These are phyloP conservation scores for Salix suchowensis DNA, from an alignment of 345 rosid species.

Conservation along the genomic window DNA sequence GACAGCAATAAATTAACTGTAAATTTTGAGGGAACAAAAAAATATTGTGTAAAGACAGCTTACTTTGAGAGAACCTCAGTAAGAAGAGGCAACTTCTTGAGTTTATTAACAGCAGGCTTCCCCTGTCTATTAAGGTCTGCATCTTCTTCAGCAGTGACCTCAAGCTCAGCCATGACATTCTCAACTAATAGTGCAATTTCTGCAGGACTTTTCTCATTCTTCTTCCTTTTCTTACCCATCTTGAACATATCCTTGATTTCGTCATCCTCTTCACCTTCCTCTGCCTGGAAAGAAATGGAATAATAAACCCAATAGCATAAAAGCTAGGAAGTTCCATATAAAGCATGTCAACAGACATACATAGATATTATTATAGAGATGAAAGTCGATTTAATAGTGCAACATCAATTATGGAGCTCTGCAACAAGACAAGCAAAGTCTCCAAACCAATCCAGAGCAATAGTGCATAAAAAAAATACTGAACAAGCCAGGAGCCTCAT, in stretches of 20 bases:
- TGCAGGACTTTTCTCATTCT: constrained; percentile 82
- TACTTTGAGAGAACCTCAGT: constrained; percentile 93
- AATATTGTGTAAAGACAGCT: constrained; percentile 20
- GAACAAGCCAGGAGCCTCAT: background rate
- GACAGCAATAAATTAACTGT: background rate
- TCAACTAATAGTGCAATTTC: constrained; percentile 83
- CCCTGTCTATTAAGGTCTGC: constrained; percentile 76
- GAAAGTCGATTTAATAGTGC: background rate
- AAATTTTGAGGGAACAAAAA: background rate
- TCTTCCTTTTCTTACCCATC: constrained; percentile 84
- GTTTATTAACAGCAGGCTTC: constrained; percentile 92
- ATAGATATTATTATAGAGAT: background rate
- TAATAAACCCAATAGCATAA: background rate
- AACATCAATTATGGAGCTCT: background rate
- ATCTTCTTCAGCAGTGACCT: constrained; percentile 90
- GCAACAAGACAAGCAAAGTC: background rate
- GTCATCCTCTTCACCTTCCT: constrained; percentile 85
- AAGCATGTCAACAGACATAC: background rate
- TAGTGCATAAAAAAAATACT: background rate
- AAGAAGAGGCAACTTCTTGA: constrained; percentile 82
- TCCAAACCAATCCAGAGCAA: background rate
- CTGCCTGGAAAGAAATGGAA: constrained; percentile 48
- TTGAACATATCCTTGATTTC: constrained; percentile 80
- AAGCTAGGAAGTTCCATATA: background rate
- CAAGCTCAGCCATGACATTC: constrained; percentile 96